These are phyloP conservation scores for Eimeria maxima DNA, from an alignment of 169 alveolate species.

Conservation along the genomic window DNA sequence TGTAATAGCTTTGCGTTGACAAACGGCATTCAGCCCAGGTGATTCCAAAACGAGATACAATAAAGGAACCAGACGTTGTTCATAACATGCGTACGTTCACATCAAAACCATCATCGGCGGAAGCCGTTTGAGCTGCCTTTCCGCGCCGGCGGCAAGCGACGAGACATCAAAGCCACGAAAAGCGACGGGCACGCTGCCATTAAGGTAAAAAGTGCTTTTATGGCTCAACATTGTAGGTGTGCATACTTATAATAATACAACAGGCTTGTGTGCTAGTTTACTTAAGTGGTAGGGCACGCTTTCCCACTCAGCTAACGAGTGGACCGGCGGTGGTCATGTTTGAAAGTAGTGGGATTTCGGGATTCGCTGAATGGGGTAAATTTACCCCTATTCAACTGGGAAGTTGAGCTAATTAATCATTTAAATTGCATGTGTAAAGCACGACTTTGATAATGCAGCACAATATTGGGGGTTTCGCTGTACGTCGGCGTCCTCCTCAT, in stretches of 20 bases:
- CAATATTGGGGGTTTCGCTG: not conserved
- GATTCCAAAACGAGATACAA: not conserved
- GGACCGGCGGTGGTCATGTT: not conserved
- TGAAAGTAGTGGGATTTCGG: not conserved
- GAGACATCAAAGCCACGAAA: not conserved
- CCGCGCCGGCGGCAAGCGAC: not conserved
- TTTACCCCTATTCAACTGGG: not conserved
- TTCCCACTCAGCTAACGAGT: not conserved
- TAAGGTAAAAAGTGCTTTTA: not conserved
- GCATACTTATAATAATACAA: not conserved
- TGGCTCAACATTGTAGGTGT: not conserved
- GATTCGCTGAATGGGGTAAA: not conserved
- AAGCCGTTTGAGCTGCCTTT: not conserved
- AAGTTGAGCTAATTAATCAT: not conserved
- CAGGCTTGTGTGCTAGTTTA: not conserved
- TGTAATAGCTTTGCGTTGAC: not conserved
- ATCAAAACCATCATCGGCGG: not conserved
- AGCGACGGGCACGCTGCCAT: not conserved
- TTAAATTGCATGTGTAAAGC: not conserved
- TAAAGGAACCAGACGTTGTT: not conserved
- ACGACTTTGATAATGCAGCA: not conserved
- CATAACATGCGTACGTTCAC: too few relatives aligned
- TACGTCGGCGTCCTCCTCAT: too few relatives aligned
- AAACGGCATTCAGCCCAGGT: not conserved
- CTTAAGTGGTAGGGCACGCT: not conserved